These are phyloP conservation scores for Caryopteris hybrid DNA, from an alignment of 305 asterid species.

Conservation along the genomic window DNA sequence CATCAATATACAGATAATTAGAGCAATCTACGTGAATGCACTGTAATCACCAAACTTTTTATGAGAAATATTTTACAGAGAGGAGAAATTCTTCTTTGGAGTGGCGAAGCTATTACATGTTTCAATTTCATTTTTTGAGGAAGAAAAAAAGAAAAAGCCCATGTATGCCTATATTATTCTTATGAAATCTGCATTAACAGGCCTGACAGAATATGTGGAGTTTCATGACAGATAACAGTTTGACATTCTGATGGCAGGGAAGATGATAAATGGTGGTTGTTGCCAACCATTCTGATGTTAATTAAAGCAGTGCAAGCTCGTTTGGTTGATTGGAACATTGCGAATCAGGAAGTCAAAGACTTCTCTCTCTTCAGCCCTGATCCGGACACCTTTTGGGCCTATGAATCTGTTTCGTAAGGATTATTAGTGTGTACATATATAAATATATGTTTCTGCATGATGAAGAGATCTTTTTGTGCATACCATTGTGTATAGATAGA, in stretches of 20 bases:
- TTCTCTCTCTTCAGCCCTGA: conserved; percentile 81
- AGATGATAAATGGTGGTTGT: conserved; percentile 84
- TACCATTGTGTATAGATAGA: conserved; percentile 25
- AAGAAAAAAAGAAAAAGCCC: too few relatives aligned
- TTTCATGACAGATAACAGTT: neutral
- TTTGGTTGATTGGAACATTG: conserved; percentile 87
- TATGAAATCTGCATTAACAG: too few relatives aligned
- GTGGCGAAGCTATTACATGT: too few relatives aligned
- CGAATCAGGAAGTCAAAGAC: conserved; percentile 82
- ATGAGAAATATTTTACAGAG: too few relatives aligned
- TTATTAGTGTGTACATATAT: conserved; percentile 24
- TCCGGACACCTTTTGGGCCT: conserved; percentile 95
- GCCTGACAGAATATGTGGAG: neutral
- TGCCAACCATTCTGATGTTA: conserved; percentile 75
- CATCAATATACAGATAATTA: too few relatives aligned
- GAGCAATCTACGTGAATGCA: too few relatives aligned
- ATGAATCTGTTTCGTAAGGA: conserved; percentile 62
- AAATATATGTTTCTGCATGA: conserved; percentile 25
- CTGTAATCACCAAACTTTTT: too few relatives aligned
- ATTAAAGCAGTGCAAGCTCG: conserved; percentile 81
- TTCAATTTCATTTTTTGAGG: too few relatives aligned
- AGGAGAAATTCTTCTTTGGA: too few relatives aligned
- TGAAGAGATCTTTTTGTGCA: conserved; percentile 14
- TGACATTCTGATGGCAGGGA: conserved; percentile 52
- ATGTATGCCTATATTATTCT: too few relatives aligned